These are phyloP conservation scores for Spizellomyces punctatus DNA, from an alignment of 192 early-diverging fungal genomes.

Conservation along the genomic window DNA sequence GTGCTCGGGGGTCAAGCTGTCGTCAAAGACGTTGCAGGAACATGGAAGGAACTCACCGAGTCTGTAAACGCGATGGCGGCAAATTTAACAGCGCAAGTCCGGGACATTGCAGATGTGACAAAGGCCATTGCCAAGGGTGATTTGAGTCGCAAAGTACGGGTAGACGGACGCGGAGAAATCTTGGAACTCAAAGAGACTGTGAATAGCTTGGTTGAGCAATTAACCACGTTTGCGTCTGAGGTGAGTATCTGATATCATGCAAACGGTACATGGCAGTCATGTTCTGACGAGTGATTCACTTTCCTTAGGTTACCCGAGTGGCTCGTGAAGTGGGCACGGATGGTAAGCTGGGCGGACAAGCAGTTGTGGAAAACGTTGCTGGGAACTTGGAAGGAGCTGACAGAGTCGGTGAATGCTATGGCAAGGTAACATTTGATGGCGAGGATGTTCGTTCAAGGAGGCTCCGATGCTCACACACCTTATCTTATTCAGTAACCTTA, in stretches of 20 bases:
- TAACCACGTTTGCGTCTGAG: slow-evolving; percentile 63
- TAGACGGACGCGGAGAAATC: slow-evolving; percentile 64
- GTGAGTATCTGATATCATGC: slow-evolving; percentile 18
- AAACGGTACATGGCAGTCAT: neutral
- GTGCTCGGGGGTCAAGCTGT: slow-evolving; percentile 72
- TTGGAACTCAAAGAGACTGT: slow-evolving; percentile 66
- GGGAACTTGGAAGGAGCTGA: slow-evolving; percentile 57
- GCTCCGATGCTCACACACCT: too few species aligned
- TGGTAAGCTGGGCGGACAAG: slow-evolving; percentile 50
- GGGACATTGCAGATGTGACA: slow-evolving; percentile 65
- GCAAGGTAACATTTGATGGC: slow-evolving; percentile 31
- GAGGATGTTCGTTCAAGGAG: neutral
- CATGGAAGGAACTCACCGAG: slow-evolving; percentile 69
- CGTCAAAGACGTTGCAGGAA: slow-evolving; percentile 52
- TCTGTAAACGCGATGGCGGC: slow-evolving; percentile 75
- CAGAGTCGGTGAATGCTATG: slow-evolving; percentile 71
- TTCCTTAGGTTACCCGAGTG: slow-evolving; percentile 50
- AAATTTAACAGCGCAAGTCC: slow-evolving; percentile 60
- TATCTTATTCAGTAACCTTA: slow-evolving; percentile 45
- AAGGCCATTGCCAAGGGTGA: slow-evolving; percentile 69
- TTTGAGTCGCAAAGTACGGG: slow-evolving; percentile 59
- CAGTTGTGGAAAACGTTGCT: slow-evolving; percentile 49
- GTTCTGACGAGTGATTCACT: neutral
- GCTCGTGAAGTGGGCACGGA: slow-evolving; percentile 52
- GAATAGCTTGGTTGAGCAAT: slow-evolving; percentile 66